Percentiles rank a stretch among this genome's conserved stretches.
Conservation (phyloP, 352 stramenopile species). For the Globisporangium spiculum region DNA sequence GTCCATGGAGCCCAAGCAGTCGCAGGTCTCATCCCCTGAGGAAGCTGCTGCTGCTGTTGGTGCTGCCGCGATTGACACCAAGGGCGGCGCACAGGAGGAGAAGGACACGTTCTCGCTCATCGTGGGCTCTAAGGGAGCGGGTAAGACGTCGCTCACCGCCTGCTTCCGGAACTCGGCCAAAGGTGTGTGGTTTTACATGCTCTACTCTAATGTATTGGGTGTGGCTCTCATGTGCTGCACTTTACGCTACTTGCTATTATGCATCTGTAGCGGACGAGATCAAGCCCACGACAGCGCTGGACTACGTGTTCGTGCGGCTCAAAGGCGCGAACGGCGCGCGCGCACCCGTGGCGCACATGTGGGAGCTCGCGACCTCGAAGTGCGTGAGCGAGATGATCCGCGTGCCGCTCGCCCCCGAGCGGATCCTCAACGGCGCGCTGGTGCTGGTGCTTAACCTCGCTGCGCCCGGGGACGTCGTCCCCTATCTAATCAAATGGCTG, state of each 20-base stretch:
- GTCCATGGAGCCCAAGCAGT: slow-evolving; percentile 39
- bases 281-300: slow-evolving; percentile 90
- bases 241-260: neutral
- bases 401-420: slow-evolving; percentile 74
- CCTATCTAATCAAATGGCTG: slow-evolving; percentile 79
- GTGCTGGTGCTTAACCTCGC: slow-evolving; percentile 87
- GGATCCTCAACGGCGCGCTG: slow-evolving; percentile 70
- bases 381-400: slow-evolving; percentile 83
- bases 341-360: slow-evolving; percentile 83
- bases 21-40: slow-evolving; percentile 16
- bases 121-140: slow-evolving; percentile 58
- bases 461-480: slow-evolving; percentile 70
- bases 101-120: slow-evolving; percentile 74
- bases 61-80: slow-evolving; percentile 15
- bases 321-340: slow-evolving; percentile 36
- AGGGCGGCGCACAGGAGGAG: slow-evolving; percentile 33
- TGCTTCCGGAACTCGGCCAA: slow-evolving; percentile 67
- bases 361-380: slow-evolving; percentile 86
- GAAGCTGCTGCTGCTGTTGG: slow-evolving; percentile 11
- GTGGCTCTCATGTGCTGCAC: no score
- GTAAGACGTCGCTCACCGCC: slow-evolving; percentile 81
- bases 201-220: neutral
- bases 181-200: slow-evolving; percentile 11
- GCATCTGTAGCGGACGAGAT: slow-evolving; percentile 55
- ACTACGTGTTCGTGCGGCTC: slow-evolving; percentile 87